phyloP scores from a whole-genome alignment of 805 yeast genomes.

The Nakazawaea wyomingensis region DNA sequence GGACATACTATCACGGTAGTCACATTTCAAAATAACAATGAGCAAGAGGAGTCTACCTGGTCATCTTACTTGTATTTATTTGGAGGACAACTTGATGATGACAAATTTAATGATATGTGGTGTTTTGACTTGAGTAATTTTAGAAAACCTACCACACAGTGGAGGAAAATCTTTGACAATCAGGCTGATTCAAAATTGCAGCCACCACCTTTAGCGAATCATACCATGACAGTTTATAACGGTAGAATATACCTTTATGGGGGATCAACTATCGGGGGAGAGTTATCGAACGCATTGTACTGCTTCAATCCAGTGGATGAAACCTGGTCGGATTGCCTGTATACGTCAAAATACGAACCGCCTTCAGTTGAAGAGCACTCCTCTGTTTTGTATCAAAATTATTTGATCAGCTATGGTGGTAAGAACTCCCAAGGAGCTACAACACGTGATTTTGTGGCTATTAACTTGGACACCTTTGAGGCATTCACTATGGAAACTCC shows the following conservation, averaged over 20 bases:
- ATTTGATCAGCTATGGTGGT: conserved; percentile 87
- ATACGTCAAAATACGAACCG: conserved; percentile 62
- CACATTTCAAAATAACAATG: conserved; percentile 44
- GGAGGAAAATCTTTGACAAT: conserved; percentile 68
- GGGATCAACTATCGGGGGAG: conserved; percentile 72
- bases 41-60: conserved; percentile 28
- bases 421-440: conserved; percentile 69
- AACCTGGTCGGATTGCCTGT: conserved; percentile 65
- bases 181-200: conserved; percentile 25
- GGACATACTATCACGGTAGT: conserved; percentile 88
- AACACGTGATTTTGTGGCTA: conserved; percentile 61
- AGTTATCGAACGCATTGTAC: conserved; percentile 73
- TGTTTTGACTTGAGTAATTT: conserved; percentile 83
- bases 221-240: conserved; percentile 77
- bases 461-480: conserved; percentile 63
- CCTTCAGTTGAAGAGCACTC: conserved; percentile 92
- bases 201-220: conserved; percentile 88
- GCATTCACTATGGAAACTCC: conserved; percentile 55
- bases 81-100: conserved; percentile 91
- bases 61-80: conserved; percentile 65
- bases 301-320: conserved; percentile 64
- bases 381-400: conserved; percentile 70
- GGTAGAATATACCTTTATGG: conserved; percentile 85
- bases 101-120: conserved; percentile 76
- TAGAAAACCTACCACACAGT: conserved; percentile 74